Evolutionary conservation across 805 yeast genomes (phyloP).

Genomic region (Brettanomyces bruxellensis): DNA sequence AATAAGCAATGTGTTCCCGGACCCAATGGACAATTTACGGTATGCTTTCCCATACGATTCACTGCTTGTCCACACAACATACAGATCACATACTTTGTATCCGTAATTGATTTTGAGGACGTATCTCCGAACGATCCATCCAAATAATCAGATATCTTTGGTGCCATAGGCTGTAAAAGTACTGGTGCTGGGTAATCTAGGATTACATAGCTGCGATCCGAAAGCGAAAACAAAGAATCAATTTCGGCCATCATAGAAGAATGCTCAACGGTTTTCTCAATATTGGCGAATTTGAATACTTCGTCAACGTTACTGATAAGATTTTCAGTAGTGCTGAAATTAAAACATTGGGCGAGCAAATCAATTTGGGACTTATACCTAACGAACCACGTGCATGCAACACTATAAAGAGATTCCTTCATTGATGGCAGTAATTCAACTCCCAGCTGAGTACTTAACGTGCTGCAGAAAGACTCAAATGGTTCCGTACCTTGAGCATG

Average conservation of each 20-base stretch:
- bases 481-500: no score
- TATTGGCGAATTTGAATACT: constrained; percentile 9
- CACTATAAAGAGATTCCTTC: neutral
- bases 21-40: constrained; percentile 12
- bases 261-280: no score
- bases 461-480: no score
- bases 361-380: neutral
- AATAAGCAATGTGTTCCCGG: constrained; percentile 13
- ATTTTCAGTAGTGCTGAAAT: constrained; percentile 5
- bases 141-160: constrained; percentile 35
- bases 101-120: no score
- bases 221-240: no score
- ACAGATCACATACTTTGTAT: constrained; percentile 12
- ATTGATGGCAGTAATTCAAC: no score
- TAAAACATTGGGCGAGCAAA: constrained; percentile 2
- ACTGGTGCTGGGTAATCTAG: constrained; percentile 20
- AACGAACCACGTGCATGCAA: neutral
- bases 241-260: no score
- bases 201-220: neutral
- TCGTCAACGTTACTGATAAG: constrained; percentile 20
- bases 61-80: constrained; percentile 19
- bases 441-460: no score
- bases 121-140: constrained; percentile 2
- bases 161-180: constrained; percentile 15
- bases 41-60: constrained; percentile 9